phyloP scores from a whole-genome alignment of 306 rosid genomes.

The Cyclanthera cordifolia region DNA sequence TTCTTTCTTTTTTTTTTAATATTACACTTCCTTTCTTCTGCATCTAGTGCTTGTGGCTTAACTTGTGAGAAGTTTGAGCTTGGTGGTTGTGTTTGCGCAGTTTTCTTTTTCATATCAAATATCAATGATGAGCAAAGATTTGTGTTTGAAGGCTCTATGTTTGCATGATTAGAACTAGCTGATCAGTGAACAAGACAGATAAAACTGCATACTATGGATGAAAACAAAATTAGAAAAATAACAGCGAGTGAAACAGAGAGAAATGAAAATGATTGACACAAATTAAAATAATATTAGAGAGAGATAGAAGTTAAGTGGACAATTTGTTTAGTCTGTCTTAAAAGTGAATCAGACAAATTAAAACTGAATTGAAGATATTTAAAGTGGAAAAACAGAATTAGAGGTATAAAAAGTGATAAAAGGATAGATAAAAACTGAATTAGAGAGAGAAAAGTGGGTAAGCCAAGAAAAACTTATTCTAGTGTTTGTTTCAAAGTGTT shows the following conservation, averaged over 20 bases:
- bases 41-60: not conserved
- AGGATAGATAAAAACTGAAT: no score
- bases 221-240: not conserved
- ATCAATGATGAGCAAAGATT: not conserved
- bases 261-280: not conserved
- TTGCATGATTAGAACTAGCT: not conserved
- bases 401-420: not conserved
- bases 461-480: no score
- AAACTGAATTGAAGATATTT: not conserved
- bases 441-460: not conserved
- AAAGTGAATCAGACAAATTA: not conserved
- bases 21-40: no score
- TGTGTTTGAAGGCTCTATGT: not conserved
- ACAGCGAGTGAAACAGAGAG: not conserved
- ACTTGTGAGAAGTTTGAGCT: not conserved
- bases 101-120: not conserved
- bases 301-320: no score
- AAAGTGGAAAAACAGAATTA: not conserved
- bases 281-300: not conserved
- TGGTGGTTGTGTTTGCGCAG: not conserved
- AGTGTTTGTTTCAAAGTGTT: no score
- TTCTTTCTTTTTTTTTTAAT: no score
- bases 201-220: no score
- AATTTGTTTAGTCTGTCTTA: no score
- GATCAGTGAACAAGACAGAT: not conserved